Evolutionary conservation across 1,139 yeast species (phyloP).

Genomic region (Kodamaea arcana): DNA sequence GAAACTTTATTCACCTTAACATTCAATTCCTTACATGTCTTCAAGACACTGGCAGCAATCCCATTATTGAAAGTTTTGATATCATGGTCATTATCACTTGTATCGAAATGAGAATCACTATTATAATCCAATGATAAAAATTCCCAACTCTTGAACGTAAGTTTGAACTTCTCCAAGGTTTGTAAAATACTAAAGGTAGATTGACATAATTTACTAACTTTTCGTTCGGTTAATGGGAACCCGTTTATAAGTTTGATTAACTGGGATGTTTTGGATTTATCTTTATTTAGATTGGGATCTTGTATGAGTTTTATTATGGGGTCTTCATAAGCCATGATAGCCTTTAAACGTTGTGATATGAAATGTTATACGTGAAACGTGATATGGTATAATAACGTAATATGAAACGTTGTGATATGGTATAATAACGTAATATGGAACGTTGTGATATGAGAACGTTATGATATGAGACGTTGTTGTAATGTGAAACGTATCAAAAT

Average conservation of each 20-base stretch:
- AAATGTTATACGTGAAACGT: no score
- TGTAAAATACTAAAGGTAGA: constrained; percentile 45
- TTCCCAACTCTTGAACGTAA: constrained; percentile 52
- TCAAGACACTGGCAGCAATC: constrained; percentile 46
- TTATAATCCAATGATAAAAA: constrained; percentile 53
- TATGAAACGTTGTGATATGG: no score
- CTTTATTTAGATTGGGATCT: constrained; percentile 48
- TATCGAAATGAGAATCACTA: constrained; percentile 36
- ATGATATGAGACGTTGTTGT: no score
- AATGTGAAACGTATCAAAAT: no score
- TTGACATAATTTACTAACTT: constrained; percentile 49
- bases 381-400: no score
- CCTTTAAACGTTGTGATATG: no score
- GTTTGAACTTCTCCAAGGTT: constrained; percentile 47
- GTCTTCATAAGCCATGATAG: constrained; percentile 24
- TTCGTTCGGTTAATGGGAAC: constrained; percentile 41
- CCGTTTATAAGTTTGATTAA: constrained; percentile 40
- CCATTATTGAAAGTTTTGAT: constrained; percentile 43
- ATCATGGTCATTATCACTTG: constrained; percentile 19
- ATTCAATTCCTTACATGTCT: constrained; percentile 47
- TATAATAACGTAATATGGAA: no score
- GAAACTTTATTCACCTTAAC: constrained; percentile 37
- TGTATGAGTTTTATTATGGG: constrained; percentile 45
- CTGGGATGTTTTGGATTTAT: constrained; percentile 38
- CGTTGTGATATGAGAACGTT: no score